Percentiles rank a stretch among this genome's conserved stretches.
These are phyloP conservation scores for Aspergillus ibericus DNA, from an alignment of 2,329 filamentous ascomycete species.

Conservation along the genomic window DNA sequence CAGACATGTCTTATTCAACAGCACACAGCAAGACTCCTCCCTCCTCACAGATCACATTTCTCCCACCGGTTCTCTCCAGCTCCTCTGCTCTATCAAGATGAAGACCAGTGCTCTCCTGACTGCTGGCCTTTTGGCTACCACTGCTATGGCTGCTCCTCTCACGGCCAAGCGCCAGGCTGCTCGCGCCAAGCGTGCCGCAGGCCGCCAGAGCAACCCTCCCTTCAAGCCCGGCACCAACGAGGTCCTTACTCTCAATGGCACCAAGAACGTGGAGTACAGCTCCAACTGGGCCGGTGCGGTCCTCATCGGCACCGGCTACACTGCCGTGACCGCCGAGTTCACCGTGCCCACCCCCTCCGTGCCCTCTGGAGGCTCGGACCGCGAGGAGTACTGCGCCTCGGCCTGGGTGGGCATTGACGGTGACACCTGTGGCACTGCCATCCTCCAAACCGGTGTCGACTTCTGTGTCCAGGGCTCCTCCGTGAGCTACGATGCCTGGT, in stretches of 20 bases:
- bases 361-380: conserved; percentile 19
- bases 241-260: not conserved
- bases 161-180: conserved; percentile 35
- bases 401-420: conserved; percentile 63
- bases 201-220: conserved; percentile 4
- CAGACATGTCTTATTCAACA: not conserved
- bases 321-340: conserved; percentile 53
- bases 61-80: not conserved
- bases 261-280: conserved; percentile 48
- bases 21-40: not conserved
- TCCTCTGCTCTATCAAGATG: conserved; percentile 37
- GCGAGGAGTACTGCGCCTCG: conserved; percentile 35
- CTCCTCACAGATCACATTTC: not conserved
- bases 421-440: conserved; percentile 53
- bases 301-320: conserved; percentile 49
- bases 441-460: conserved; percentile 59
- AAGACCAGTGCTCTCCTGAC: conserved; percentile 46
- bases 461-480: conserved; percentile 47
- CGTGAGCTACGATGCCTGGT: conserved; percentile 57
- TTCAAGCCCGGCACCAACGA: conserved; percentile 7
- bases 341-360: conserved; percentile 47
- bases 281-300: conserved; percentile 62
- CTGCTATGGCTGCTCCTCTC: conserved; percentile 48
- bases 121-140: conserved; percentile 43
- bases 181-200: not conserved